These are phyloP conservation scores for Zygosaccharomyces bisporus DNA, from an alignment of 805 yeast genomes.

Conservation along the genomic window DNA sequence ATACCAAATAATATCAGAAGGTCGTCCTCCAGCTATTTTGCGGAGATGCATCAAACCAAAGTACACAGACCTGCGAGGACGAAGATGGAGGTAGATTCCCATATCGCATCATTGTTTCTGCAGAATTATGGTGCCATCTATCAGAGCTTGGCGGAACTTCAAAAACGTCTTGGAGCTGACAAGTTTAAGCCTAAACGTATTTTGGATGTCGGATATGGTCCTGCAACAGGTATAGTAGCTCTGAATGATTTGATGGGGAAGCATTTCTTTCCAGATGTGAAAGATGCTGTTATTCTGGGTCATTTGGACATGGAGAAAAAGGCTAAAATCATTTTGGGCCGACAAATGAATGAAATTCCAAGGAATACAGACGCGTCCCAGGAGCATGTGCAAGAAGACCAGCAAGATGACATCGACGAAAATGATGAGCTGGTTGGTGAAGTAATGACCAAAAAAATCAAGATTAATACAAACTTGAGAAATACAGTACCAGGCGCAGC, in stretches of 20 bases:
- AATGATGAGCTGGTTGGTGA: slow-evolving; percentile 43
- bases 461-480: slow-evolving; percentile 52
- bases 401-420: slow-evolving; percentile 22
- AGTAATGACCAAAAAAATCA: slow-evolving; percentile 55
- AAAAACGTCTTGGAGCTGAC: slow-evolving; percentile 48
- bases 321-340: slow-evolving; percentile 70
- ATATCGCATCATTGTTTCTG: slow-evolving; percentile 72
- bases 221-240: slow-evolving; percentile 88
- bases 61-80: slow-evolving; percentile 48
- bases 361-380: slow-evolving; percentile 11
- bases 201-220: slow-evolving; percentile 83
- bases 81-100: slow-evolving; percentile 65
- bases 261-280: slow-evolving; percentile 54
- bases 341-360: slow-evolving; percentile 55
- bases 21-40: slow-evolving; percentile 55
- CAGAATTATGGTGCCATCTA: slow-evolving; percentile 73
- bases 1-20: slow-evolving; percentile 62
- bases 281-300: slow-evolving; percentile 73
- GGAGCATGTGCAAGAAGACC: slow-evolving; percentile 19
- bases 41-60: slow-evolving; percentile 48
- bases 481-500: slow-evolving; percentile 48
- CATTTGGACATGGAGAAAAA: slow-evolving; percentile 69
- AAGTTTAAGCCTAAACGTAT: slow-evolving; percentile 62
- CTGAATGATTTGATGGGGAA: slow-evolving; percentile 76
- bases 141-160: slow-evolving; percentile 65